phyloP scores from a whole-genome alignment of 257 asterid species.

The Fraxinus pennsylvanica region DNA sequence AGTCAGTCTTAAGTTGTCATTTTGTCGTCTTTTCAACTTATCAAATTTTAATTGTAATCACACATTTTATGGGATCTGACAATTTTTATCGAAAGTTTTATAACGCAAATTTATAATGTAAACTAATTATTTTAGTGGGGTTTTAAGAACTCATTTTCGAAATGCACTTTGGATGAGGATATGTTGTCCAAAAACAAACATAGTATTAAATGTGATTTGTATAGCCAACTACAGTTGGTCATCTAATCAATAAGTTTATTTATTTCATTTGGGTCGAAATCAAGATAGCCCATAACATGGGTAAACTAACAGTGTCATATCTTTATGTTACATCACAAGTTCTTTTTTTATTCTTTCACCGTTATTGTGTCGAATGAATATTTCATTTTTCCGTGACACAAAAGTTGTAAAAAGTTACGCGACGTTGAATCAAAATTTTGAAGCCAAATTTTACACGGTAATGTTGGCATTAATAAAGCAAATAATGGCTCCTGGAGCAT shows the following conservation, averaged over 20 bases:
- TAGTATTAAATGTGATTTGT: background rate
- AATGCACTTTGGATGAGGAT: background rate
- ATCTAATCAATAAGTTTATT: background rate
- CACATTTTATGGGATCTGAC: no score
- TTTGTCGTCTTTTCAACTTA: no score
- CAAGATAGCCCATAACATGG: background rate
- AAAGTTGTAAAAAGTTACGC: no score
- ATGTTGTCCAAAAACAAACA: background rate
- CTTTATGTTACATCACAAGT: background rate
- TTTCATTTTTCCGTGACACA: background rate
- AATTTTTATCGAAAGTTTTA: no score
- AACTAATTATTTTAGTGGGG: background rate
- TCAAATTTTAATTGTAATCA: no score
- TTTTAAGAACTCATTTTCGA: background rate
- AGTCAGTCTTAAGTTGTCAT: conserved; percentile 21
- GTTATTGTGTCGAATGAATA: background rate
- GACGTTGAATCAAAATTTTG: no score
- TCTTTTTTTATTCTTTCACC: background rate
- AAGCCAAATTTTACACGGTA: background rate
- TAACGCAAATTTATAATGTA: no score
- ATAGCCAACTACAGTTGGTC: background rate
- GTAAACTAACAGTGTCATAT: background rate
- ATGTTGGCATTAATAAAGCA: background rate
- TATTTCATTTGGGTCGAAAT: background rate
- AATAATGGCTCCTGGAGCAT: no score